Evolutionary conservation across 1,139 yeast species (phyloP).

Genomic region (Pichia sp.): DNA sequence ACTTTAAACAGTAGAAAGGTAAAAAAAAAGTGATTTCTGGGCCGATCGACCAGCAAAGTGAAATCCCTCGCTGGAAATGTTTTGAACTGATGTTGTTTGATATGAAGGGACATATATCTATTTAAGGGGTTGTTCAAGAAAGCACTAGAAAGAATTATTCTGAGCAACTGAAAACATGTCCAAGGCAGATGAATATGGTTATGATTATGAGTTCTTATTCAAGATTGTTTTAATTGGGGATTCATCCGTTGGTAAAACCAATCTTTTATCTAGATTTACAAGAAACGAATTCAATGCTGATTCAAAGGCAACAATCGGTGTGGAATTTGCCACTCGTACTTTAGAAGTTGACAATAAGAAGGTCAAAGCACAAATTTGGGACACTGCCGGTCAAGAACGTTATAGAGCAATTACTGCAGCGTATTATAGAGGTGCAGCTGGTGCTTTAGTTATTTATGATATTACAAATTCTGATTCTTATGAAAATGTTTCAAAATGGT

Average conservation of each 20-base stretch:
- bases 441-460: slow-evolving; percentile 93
- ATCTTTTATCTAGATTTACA: slow-evolving; percentile 86
- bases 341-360: slow-evolving; percentile 91
- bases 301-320: slow-evolving; percentile 93
- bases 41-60: neutral
- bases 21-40: neutral
- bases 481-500: slow-evolving; percentile 93
- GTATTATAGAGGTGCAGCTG: slow-evolving; percentile 96
- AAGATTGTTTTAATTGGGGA: slow-evolving; percentile 96
- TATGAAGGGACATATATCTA: neutral
- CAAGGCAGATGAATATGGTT: slow-evolving; percentile 61
- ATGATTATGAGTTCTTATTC: slow-evolving; percentile 93
- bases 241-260: slow-evolving; percentile 96
- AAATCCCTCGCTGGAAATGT: neutral
- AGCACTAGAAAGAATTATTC: neutral
- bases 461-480: slow-evolving; percentile 89
- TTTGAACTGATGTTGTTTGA: neutral
- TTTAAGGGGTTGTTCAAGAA: neutral
- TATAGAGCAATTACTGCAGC: slow-evolving; percentile 97
- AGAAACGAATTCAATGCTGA: slow-evolving; percentile 93
- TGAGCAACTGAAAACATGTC: slow-evolving; percentile 26
- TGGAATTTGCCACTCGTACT: slow-evolving; percentile 95
- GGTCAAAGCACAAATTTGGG: slow-evolving; percentile 98
- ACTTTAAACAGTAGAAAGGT: too few species aligned
- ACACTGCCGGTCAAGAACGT: slow-evolving; percentile 98